Evolutionary conservation across 169 alveolate species (phyloP).

Genomic region (Eimeria brunetti): DNA sequence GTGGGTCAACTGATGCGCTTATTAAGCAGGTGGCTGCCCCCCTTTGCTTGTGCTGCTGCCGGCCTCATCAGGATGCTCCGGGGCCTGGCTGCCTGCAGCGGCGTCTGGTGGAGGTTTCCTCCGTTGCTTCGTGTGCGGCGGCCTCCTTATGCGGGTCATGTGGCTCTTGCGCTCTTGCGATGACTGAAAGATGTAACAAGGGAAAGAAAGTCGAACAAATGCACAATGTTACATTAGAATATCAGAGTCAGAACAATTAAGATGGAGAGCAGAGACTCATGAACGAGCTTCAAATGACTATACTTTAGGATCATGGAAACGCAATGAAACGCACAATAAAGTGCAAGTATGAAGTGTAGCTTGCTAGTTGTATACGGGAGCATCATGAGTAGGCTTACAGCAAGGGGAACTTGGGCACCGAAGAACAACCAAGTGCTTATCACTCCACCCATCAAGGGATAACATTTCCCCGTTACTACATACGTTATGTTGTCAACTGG

Average conservation of each 20-base stretch:
- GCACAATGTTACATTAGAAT: background rate
- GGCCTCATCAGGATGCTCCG: background rate
- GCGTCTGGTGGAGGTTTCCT: background rate
- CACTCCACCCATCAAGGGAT: constrained; percentile 86
- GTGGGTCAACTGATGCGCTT: background rate
- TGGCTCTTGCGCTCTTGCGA: constrained; percentile 71
- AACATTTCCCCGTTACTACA: constrained; percentile 80
- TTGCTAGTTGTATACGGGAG: background rate
- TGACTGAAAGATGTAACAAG: constrained; percentile 17
- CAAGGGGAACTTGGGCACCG: constrained; percentile 82
- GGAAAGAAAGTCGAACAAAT: background rate
- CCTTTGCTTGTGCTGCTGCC: background rate
- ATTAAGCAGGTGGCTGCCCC: constrained; percentile 13
- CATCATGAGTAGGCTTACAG: constrained; percentile 44
- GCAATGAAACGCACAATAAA: background rate
- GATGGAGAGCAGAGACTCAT: background rate
- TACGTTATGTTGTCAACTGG: constrained; percentile 78
- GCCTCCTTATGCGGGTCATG: constrained; percentile 69
- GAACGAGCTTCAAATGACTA: background rate
- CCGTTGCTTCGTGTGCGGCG: constrained; percentile 56
- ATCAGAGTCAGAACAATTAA: background rate
- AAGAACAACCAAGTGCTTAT: constrained; percentile 85
- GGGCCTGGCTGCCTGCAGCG: constrained; percentile 27
- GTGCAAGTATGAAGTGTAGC: background rate
- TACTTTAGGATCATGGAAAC: background rate